Conservation (phyloP, 352 stramenopile genomes). For the Blastocystis sp. region DNA sequence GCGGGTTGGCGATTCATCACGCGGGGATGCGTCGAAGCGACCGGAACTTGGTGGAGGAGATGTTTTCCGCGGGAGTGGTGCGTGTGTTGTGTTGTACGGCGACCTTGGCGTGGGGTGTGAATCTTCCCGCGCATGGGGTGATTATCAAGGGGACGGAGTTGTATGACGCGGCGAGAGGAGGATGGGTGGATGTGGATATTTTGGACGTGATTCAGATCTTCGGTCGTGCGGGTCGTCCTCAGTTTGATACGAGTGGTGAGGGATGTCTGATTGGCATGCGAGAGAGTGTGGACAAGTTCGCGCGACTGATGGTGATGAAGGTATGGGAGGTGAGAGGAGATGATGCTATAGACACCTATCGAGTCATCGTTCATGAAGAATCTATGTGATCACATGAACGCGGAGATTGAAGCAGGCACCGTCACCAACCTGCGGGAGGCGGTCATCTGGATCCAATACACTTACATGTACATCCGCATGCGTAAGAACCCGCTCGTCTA, state of each 20-base stretch:
- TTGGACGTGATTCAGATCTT: conserved; percentile 99
- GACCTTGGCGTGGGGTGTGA: conserved; percentile 96
- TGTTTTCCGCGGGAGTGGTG: conserved; percentile 90
- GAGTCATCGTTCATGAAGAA: conserved; percentile 94
- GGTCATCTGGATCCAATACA: conserved; percentile 89
- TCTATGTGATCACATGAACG: conserved; percentile 94
- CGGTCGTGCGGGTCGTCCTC: conserved; percentile 86
- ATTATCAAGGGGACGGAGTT: conserved; percentile 98
- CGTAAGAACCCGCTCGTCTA: conserved; percentile 91
- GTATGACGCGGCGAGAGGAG: conserved; percentile 95
- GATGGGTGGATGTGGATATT: conserved; percentile 89
- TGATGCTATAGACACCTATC: conserved; percentile 80
- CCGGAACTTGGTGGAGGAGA: conserved; percentile 85
- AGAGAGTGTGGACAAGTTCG: conserved; percentile 67
- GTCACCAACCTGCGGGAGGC: conserved; percentile 91
- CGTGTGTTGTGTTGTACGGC: conserved; percentile 93
- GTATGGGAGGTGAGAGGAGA: background rate
- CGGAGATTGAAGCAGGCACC: conserved; percentile 92
- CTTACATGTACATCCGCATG: conserved; percentile 98
- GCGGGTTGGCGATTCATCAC: conserved; percentile 92
- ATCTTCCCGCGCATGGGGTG: conserved; percentile 92
- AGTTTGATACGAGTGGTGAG: conserved; percentile 96
- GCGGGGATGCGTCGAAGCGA: conserved; percentile 83
- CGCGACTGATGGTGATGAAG: conserved; percentile 56
- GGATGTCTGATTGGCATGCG: conserved; percentile 94